Base-by-base conservation (phyloP, 2,329 filamentous ascomycete species). In the Colletotrichum sp. region DNA sequence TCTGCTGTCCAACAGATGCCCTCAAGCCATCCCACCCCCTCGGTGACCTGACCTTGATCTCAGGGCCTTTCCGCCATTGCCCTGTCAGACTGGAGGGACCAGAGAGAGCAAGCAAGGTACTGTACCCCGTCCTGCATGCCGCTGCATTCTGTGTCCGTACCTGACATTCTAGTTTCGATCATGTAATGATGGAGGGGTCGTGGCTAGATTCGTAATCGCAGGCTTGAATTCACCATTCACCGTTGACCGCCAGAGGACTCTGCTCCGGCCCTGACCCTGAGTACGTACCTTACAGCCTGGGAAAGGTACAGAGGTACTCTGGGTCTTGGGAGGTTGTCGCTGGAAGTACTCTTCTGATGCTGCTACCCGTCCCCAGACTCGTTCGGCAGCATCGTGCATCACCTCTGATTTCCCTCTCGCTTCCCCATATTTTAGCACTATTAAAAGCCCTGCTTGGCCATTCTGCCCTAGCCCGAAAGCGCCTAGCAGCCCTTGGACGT, bases 351-450 rank as follows among this genome's bases (percentile, higher is more conserved):
- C 30, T 21, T 34, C 15, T 24, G 15, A 24, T 21, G 28, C 55
- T 21, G 28, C 55, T 26, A 43, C 57, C 30, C 30, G 48, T 66
- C 70, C 73, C 73, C 69, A 73, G 73, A 73, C 73, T 66, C 66
- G 36, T 32, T 65, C 72, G 60, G 67, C 61, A 55, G 69, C 72
- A 72, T 75, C 72, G 61, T 66, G 73, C 73, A 75, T 75, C 73
- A 73, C 63, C 38, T 24, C 36, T 64, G 69, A 18, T 64, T 58
- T 58, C 65, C 73, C 67, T 52, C 52, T 63, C 63, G 57, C 74
- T 73, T 73, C 74, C 64, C 74, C 74, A 74, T 74, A 76, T 74
- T 73, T 66, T 73, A 60, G 55, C 70, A 69, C 64, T 73, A 76
- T 60, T 65, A 55, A 65, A 65, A 73, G 71, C 70, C 74, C 70